Conservation (phyloP, 2,329 filamentous ascomycete genomes). For the Penicillium sp. region DNA sequence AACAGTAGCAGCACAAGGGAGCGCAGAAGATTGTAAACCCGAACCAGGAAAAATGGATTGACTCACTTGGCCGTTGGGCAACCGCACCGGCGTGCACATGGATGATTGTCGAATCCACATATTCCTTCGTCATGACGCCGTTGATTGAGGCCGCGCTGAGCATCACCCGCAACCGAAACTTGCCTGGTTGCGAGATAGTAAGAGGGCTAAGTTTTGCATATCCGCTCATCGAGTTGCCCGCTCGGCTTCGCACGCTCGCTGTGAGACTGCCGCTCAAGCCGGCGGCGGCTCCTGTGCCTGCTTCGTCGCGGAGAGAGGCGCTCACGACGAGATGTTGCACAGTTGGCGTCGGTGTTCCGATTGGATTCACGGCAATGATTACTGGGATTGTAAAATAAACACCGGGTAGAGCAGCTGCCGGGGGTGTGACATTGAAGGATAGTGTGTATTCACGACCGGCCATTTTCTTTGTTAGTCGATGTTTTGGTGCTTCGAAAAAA, state of each 20-base stretch:
- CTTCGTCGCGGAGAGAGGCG: slow-evolving; percentile 30
- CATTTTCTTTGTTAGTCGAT: slow-evolving; percentile 5
- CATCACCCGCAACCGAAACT: slow-evolving; percentile 34
- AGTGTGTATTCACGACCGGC: slow-evolving; percentile 30
- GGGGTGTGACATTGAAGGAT: slow-evolving; percentile 32
- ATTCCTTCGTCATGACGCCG: slow-evolving; percentile 32
- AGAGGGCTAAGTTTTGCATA: slow-evolving; percentile 32
- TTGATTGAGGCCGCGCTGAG: slow-evolving; percentile 29
- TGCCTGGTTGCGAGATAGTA: slow-evolving; percentile 30
- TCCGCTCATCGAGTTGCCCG: slow-evolving; percentile 31
- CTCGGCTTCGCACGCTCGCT: slow-evolving; percentile 34
- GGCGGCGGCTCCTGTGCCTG: slow-evolving; percentile 19
- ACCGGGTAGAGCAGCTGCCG: slow-evolving; percentile 26
- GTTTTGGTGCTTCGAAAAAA: not conserved
- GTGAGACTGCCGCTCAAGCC: slow-evolving; percentile 31
- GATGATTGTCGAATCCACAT: slow-evolving; percentile 32
- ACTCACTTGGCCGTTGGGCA: slow-evolving; percentile 34
- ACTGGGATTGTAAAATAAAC: slow-evolving; percentile 34
- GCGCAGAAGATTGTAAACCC: not conserved
- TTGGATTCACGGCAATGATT: slow-evolving; percentile 30
- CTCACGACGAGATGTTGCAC: slow-evolving; percentile 32
- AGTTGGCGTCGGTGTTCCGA: slow-evolving; percentile 24
- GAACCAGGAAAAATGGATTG: not conserved
- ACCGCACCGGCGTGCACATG: slow-evolving; percentile 29
- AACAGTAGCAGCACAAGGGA: not conserved